Percentiles rank a stretch among this genome's conserved stretches.
Conservation (phyloP, 768 basidiomycete species). For the Calocera viscosa region DNA sequence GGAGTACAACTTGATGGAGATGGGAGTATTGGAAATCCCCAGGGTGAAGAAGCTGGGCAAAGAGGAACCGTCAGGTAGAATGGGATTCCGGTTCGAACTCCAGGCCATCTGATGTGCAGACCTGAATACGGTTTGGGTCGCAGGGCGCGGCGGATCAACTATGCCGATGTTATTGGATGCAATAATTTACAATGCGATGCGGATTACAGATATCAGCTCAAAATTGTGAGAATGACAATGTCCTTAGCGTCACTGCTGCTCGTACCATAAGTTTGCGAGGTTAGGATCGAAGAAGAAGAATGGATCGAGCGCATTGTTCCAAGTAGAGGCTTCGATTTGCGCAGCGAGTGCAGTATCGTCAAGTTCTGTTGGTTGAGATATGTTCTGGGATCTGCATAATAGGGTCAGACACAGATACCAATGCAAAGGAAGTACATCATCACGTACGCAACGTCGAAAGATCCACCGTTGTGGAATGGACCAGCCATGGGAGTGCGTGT, state of each 20-base stretch:
- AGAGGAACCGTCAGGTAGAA: neutral
- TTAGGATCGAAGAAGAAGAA: neutral
- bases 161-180: too few species aligned
- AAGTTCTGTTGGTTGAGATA: neutral
- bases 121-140: too few species aligned
- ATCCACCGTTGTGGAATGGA: neutral
- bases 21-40: conserved; percentile 19
- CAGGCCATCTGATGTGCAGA: neutral
- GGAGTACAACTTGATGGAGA: conserved; percentile 18
- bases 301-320: neutral
- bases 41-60: conserved; percentile 18
- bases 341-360: neutral
- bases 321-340: neutral
- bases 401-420: neutral
- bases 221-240: neutral
- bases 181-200: neutral
- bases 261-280: neutral
- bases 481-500: neutral
- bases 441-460: neutral
- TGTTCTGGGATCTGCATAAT: neutral
- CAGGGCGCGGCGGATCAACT: too few species aligned
- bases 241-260: neutral
- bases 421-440: neutral
- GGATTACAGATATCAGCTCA: neutral
- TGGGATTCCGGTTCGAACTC: neutral